These are phyloP conservation scores for Boehmeria nivea DNA, from an alignment of 306 rosid genomes.

Conservation along the genomic window DNA sequence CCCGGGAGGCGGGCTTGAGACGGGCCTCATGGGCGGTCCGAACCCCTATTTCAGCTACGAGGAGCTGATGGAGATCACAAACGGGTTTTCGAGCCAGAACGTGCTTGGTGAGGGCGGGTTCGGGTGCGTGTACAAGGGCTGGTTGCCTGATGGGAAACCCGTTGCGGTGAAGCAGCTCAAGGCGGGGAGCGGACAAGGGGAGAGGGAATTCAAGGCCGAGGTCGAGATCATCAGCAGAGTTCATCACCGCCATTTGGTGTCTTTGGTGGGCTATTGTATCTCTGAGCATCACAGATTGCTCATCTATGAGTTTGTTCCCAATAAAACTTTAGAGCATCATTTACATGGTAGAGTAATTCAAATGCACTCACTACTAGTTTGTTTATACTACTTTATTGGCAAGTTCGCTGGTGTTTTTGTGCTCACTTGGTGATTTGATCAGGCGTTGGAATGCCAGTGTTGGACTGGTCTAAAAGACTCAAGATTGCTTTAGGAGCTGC, in stretches of 20 bases:
- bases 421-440: constrained; percentile 7
- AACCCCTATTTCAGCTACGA: constrained; percentile 58
- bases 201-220: constrained; percentile 82
- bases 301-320: constrained; percentile 84
- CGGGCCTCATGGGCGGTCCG: constrained; percentile 24
- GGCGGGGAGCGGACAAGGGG: constrained; percentile 95
- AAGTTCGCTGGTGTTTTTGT: not conserved
- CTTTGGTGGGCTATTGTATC: constrained; percentile 81
- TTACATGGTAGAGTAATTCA: constrained; percentile 60
- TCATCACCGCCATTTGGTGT: constrained; percentile 86
- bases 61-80: constrained; percentile 54
- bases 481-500: constrained; percentile 90
- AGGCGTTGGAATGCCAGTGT: constrained; percentile 51
- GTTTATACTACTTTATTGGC: not conserved
- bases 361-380: not conserved
- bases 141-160: constrained; percentile 52
- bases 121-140: constrained; percentile 77
- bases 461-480: constrained; percentile 76
- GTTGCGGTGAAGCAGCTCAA: constrained; percentile 85
- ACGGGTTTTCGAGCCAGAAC: constrained; percentile 55
- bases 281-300: constrained; percentile 64
- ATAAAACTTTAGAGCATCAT: constrained; percentile 79
- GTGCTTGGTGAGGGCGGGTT: constrained; percentile 90
- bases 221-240: constrained; percentile 84
- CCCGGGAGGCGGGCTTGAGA: constrained; percentile 34